These are phyloP conservation scores for Crithidia thermophila DNA, from an alignment of 208 protist genomes.

Conservation along the genomic window DNA sequence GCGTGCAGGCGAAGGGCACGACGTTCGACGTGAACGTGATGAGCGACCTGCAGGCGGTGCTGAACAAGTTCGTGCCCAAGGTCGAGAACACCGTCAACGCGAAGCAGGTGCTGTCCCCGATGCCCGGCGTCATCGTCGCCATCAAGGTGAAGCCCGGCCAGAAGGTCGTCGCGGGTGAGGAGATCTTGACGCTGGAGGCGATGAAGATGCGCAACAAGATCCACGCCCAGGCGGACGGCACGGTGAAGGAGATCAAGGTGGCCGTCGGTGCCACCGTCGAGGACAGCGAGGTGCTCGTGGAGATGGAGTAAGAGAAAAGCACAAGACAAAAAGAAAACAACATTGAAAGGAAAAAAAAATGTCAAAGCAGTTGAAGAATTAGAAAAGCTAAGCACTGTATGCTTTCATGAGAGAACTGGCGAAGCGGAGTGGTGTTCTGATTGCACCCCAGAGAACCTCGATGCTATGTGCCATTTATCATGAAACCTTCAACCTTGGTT, in stretches of 20 bases:
- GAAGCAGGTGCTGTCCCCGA: slow-evolving; percentile 78
- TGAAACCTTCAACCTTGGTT: too few relatives aligned
- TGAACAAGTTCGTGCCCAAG: slow-evolving; percentile 37
- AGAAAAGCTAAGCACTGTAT: too few relatives aligned
- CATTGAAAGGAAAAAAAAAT: not conserved
- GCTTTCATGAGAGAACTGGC: too few relatives aligned
- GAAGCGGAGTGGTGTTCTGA: too few relatives aligned
- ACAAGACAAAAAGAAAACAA: not conserved
- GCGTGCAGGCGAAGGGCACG: slow-evolving; percentile 43
- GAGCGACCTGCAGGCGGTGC: slow-evolving; percentile 33
- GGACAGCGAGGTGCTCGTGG: slow-evolving; percentile 32
- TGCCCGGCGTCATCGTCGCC: slow-evolving; percentile 94
- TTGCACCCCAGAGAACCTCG: too few relatives aligned
- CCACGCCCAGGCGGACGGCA: slow-evolving; percentile 43
- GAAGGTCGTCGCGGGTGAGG: slow-evolving; percentile 80
- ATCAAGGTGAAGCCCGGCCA: slow-evolving; percentile 81
- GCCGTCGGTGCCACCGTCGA: slow-evolving; percentile 34
- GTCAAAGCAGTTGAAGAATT: too few relatives aligned
- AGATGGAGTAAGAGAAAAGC: slow-evolving; percentile 40
- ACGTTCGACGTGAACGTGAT: slow-evolving; percentile 46
- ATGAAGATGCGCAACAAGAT: slow-evolving; percentile 97
- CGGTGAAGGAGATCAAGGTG: slow-evolving; percentile 37
- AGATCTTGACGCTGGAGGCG: slow-evolving; percentile 93
- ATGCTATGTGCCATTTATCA: too few relatives aligned
- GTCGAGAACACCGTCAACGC: slow-evolving; percentile 21